Evolutionary conservation across 2,329 filamentous ascomycete genomes (phyloP), one percentile per base, ranked within the genome.

Genomic region (Incumbomyces delicatus): DNA sequence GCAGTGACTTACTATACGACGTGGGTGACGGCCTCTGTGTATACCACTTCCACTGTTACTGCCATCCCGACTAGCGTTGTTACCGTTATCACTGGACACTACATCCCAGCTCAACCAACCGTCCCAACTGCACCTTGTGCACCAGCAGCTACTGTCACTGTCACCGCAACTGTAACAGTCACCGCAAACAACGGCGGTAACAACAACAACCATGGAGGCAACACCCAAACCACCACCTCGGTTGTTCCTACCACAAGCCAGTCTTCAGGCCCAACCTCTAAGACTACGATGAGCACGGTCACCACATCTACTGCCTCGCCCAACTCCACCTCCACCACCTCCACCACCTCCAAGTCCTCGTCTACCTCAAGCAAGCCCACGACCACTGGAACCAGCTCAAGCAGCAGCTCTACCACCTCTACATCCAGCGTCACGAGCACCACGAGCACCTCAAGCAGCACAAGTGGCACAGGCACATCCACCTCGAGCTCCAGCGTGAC

Each of bases 1-100:
- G 53, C 55, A 16, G 57, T 53, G 32, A 65, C 63, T n/a, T 61
- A 52, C 50, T 65, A 62, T 52, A 60, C 58, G 39, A 61, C 61
- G 11, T 65, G 58, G 56, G 44, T 63, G 20, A 61, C 59, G 1
- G 55, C 58, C 35, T 57, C 59, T 2, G 50, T 51, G 20, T 59
- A 57, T 34, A 59, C 55, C 11, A 63, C 61, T 17, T 62, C 60
- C 7, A 57, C 58, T 6, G 41, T 44, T 10, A 44, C 41, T 58
- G 57, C 53, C 61, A 58, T 44, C 54, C 60, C 41, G 10, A 44
- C 41, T 13, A 44, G 30, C 31, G 22, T 44, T 16, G 31, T 44
- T 6, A 44, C 41, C 10, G 41, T 44, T 16, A 44, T 44, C 41
- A 44, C 14, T 17, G n/a, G 49, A 57, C 30, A 53, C 50, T 13